Conservation (phyloP, 805 yeast genomes). For the Lachancea waltii region DNA sequence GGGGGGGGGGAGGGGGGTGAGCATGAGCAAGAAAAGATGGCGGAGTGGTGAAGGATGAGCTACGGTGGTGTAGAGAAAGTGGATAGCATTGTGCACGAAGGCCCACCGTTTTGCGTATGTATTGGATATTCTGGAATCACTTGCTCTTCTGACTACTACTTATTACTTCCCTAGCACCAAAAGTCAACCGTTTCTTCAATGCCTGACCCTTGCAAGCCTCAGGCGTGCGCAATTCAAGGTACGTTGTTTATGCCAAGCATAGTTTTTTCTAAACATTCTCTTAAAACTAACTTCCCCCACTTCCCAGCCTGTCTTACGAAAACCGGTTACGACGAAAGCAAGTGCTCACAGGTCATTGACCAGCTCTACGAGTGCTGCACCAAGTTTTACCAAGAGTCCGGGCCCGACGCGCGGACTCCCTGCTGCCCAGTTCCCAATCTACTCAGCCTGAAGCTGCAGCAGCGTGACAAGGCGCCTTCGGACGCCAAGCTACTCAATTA, state of each 20-base stretch:
- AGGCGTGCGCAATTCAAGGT: slow-evolving; percentile 80
- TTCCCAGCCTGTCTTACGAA: slow-evolving; percentile 52
- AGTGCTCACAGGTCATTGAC: slow-evolving; percentile 65
- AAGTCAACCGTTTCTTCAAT: not conserved
- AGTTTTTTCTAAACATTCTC: not conserved
- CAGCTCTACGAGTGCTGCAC: slow-evolving; percentile 70
- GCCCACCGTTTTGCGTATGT: no score
- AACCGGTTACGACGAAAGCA: slow-evolving; percentile 62
- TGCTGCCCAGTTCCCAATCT: slow-evolving; percentile 74
- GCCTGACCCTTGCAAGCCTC: slow-evolving; percentile 55
- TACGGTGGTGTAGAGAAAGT: no score
- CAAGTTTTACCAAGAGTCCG: slow-evolving; percentile 53
- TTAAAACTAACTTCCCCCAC: not conserved
- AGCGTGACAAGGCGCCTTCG: slow-evolving; percentile 44
- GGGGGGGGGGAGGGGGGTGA: not conserved
- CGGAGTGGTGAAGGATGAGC: not conserved
- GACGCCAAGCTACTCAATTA: slow-evolving; percentile 48
- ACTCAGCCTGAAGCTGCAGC: slow-evolving; percentile 57
- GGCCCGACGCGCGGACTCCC: slow-evolving; percentile 52
- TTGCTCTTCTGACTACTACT: not conserved
- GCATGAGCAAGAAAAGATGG: not conserved
- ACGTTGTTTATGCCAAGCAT: slow-evolving; percentile 19
- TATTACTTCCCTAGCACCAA: not conserved
- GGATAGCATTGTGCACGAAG: no score
- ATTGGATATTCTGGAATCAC: not conserved